Conservation (phyloP, 2,329 filamentous ascomycete species). For the Raffaelea deltoideospora region DNA sequence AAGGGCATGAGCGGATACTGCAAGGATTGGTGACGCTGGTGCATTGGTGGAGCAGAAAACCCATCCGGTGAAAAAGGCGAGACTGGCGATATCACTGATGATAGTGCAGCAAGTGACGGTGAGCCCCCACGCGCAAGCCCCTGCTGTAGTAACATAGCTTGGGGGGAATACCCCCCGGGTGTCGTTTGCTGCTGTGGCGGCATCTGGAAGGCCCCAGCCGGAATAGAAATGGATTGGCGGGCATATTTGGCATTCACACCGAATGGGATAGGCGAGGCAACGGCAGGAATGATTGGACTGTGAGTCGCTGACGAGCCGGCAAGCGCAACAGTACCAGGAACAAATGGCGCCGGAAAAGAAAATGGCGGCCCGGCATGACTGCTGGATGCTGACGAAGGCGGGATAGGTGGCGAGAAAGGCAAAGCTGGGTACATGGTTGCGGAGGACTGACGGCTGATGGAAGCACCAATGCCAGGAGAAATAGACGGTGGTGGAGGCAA, state of each 20-base stretch:
- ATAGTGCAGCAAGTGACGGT: constrained; percentile 42
- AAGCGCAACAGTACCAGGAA: no score
- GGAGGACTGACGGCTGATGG: constrained; percentile 53
- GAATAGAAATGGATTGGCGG: constrained; percentile 56
- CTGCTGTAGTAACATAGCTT: constrained; percentile 35
- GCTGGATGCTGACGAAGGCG: constrained; percentile 63
- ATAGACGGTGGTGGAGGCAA: constrained; percentile 40
- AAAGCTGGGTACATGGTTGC: constrained; percentile 55
- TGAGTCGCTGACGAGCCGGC: constrained; percentile 41
- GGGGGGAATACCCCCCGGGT: constrained; percentile 42
- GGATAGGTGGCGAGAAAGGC: constrained; percentile 71
- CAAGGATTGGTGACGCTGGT: constrained; percentile 44
- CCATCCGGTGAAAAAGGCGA: constrained; percentile 46
- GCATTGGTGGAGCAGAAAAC: constrained; percentile 24
- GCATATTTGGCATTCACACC: constrained; percentile 38
- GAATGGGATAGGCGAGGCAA: constrained; percentile 61
- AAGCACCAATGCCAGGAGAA: constrained; percentile 45
- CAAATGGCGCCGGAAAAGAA: constrained; percentile 43
- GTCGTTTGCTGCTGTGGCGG: constrained; percentile 37
- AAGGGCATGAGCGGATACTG: constrained; percentile 42
- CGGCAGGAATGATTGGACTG: constrained; percentile 47
- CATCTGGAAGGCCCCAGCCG: constrained; percentile 49
- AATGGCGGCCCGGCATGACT: constrained; percentile 42
- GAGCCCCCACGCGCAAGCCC: constrained; percentile 43
- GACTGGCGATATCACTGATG: constrained; percentile 44